Evolutionary conservation across 208 protist genomes (phyloP), one percentile per base, ranked within the genome.

Genomic region (Kentomonas sorsogonicus): DNA sequence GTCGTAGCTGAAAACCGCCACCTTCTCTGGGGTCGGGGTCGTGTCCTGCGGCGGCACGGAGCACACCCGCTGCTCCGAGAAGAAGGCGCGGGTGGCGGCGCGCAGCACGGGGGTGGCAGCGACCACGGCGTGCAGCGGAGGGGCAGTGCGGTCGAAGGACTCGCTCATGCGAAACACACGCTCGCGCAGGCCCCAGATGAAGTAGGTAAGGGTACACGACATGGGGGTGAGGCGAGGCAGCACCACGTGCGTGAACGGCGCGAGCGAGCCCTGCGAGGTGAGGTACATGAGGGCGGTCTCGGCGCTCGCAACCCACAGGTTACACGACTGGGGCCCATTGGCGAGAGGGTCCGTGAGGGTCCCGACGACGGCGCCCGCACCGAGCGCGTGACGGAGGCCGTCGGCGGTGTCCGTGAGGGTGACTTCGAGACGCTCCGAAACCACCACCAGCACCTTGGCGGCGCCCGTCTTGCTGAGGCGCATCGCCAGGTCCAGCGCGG

Each of bases 241-340:
- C 22, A 95, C 67, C 38, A 93, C 63, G 63, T 95, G 85, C 26
- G 89, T 91, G 77, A 93, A 93, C 18, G 83, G 83, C 11, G 74
- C 67, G 40, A 91, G 71, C n/a, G 68, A 72, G 25, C 63, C 38
- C 66, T 88, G 66, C 29, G 72, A 66, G 53, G 69, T 69, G 39
- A 95, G 51, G 60, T 86, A 91, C 10, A 91, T 50, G 7, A 92
- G 61, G 20, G 83, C 83, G 15, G 78, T 86, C 60, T 92, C 83
- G 22, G 86, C 80, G 63, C 69, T 79, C 18, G 81, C 80, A 25
- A 95, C 89, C 89, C 89, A 95, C 36, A 91, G 59, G 11, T 40
- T 30, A 40, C 69, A 78, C 34, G 31, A 44, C 39, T 69, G 51
- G 30, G 47, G 63, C 4, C 84, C 85, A 4, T 38, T 66, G 66